Evolutionary conservation across 2,329 filamentous ascomycete genomes (phyloP), one percentile per base, ranked within the genome.

Genomic region (Paecilomyces niveus): DNA sequence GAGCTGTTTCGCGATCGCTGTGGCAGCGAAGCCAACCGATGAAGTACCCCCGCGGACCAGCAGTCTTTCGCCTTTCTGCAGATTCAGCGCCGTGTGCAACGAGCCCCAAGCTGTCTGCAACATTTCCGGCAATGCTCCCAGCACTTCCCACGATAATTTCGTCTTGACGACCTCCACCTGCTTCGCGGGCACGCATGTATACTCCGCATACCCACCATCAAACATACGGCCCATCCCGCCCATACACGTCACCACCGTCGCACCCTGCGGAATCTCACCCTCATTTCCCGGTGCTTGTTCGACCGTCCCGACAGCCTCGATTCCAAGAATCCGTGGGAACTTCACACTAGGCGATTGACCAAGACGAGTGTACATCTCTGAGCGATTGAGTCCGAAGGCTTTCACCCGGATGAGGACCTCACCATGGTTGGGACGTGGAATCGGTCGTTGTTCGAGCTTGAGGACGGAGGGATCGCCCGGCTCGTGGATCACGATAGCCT

Each of bases 71-170:
- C 72, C 74, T 10, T 69, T 64, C 53, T 71, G 57, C 21, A 81
- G 55, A 51, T 70, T 65, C 53, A 82, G 63, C 3, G 70, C 65
- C 53, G 66, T 69, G n/a, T 75, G 73, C 39, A 82, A 59, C 6
- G 71, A 70, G 0, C 79, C 79, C 64, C 74, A 81, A 1, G 79
- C 75, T 2, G 79, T 81, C 67, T 81, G 78, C 59, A 82, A 59
- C 79, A 82, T 81, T 66, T 81, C 79, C 2, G 78, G 79, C 56
- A 80, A 67, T 0, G 79, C 78, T 4, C 77, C 80, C 1, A 82
- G 61, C 1, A 72, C 65, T 29, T 74, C 70, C 78, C 79, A 80
- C 0, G 67, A 63, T 4, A 80, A 61, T 9, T 67, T 64, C 3
- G 69, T 72, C 31, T 68, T 63, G n/a, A 79, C 59, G 5, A 63